Evolutionary conservation across 192 early-diverging fungal species (phyloP).

Genomic region (Backusella luteola): DNA sequence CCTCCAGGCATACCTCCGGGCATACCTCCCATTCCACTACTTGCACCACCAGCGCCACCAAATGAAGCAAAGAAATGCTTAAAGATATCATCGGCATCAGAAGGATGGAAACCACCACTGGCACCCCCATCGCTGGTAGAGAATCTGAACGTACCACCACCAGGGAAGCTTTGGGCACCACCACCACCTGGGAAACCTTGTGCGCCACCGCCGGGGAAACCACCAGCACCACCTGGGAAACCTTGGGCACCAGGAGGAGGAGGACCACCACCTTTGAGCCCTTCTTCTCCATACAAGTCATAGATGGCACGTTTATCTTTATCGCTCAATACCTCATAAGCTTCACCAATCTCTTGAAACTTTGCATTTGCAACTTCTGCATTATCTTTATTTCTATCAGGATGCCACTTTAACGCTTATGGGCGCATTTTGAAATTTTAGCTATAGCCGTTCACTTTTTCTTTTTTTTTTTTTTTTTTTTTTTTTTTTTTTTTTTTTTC

Average conservation of each 20-base stretch:
- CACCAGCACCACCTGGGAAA: conserved; percentile 53
- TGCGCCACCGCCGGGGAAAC: conserved; percentile 23
- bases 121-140: conserved; percentile 39
- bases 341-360: conserved; percentile 98
- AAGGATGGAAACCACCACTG: conserved; percentile 63
- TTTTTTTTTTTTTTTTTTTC: conserved; percentile 31
- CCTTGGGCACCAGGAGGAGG: not conserved
- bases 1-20: not conserved
- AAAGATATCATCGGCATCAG: conserved; percentile 91
- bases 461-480: not conserved
- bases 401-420: conserved; percentile 77
- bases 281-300: conserved; percentile 95
- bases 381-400: conserved; percentile 67
- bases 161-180: conserved; percentile 17
- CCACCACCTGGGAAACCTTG: not conserved
- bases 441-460: no score
- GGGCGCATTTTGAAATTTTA: not conserved
- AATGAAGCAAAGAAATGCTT: conserved; percentile 78
- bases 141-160: conserved; percentile 71
- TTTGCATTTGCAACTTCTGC: conserved; percentile 69
- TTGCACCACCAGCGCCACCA: conserved; percentile 33
- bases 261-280: conserved; percentile 63
- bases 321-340: conserved; percentile 95
- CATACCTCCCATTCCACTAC: conserved; percentile 29
- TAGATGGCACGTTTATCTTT: conserved; percentile 90